Conservation (phyloP, 2,329 filamentous ascomycete species). For the Botryotinia globosa region DNA sequence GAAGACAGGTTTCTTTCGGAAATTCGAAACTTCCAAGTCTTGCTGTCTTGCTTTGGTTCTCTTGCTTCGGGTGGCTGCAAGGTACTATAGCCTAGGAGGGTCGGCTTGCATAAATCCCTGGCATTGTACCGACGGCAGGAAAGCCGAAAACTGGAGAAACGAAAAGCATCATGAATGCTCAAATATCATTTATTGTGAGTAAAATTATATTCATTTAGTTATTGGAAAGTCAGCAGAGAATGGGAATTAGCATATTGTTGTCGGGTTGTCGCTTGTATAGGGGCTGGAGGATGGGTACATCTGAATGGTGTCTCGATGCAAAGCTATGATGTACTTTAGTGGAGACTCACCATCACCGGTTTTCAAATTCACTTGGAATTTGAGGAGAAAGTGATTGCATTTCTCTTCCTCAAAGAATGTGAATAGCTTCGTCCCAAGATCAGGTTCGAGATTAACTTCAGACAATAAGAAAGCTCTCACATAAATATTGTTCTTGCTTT, state of each 20-base stretch:
- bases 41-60: slow-evolving; percentile 14
- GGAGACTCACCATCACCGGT: neutral
- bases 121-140: slow-evolving; percentile 18
- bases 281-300: slow-evolving; percentile 3
- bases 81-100: slow-evolving; percentile 31
- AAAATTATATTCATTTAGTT: neutral
- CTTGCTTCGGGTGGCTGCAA: slow-evolving; percentile 34
- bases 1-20: neutral
- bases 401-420: neutral
- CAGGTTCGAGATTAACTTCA: slow-evolving; percentile 9
- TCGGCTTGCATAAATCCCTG: slow-evolving; percentile 35
- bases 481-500: neutral
- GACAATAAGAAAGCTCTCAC: neutral
- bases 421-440: neutral
- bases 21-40: slow-evolving; percentile 3
- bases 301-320: slow-evolving; percentile 7
- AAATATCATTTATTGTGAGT: slow-evolving; percentile 57
- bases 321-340: slow-evolving; percentile 1
- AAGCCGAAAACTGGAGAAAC: slow-evolving; percentile 27
- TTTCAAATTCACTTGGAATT: neutral
- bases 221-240: neutral
- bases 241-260: slow-evolving; percentile 9
- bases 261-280: slow-evolving; percentile 15
- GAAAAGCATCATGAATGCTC: slow-evolving; percentile 50
- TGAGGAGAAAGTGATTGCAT: neutral